phyloP scores from a whole-genome alignment of 352 stramenopile species.

The Phytophthora melonis region DNA sequence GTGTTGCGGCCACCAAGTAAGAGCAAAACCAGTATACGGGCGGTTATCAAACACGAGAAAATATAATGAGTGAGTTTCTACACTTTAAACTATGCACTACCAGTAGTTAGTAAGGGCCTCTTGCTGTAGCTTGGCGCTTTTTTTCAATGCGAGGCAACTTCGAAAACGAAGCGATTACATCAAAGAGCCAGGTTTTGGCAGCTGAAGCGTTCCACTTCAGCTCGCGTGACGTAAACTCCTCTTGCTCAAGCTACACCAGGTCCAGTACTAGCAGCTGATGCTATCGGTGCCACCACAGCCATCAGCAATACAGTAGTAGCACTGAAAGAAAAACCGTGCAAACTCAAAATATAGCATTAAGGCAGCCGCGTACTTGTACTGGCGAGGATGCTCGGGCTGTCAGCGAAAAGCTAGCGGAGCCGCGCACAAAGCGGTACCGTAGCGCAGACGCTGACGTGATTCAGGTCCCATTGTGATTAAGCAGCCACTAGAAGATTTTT shows the following conservation, averaged over 20 bases:
- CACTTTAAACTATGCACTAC: too few species aligned
- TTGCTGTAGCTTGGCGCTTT: too few species aligned
- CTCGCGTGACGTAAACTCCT: background rate
- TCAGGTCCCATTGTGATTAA: background rate
- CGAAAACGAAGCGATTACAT: background rate
- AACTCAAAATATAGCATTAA: too few species aligned
- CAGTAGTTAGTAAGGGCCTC: too few species aligned
- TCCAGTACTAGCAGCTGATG: background rate
- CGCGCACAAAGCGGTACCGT: background rate
- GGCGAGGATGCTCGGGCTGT: background rate
- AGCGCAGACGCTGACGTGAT: background rate
- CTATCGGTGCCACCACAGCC: background rate
- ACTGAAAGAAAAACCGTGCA: background rate
- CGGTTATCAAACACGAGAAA: too few species aligned
- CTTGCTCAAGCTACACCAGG: background rate
- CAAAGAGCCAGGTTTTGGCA: background rate
- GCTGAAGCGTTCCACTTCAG: background rate
- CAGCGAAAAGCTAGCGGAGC: background rate
- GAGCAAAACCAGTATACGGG: too few species aligned
- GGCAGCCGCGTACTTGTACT: background rate
- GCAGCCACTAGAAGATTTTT: slow-evolving; percentile 1
- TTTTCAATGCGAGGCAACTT: background rate
- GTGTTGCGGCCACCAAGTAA: slow-evolving; percentile 22
- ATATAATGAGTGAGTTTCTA: too few species aligned
- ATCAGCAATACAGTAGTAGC: background rate